Base-by-base conservation (phyloP, 257 asterid genomes). In the Gardenia jasminoides region DNA sequence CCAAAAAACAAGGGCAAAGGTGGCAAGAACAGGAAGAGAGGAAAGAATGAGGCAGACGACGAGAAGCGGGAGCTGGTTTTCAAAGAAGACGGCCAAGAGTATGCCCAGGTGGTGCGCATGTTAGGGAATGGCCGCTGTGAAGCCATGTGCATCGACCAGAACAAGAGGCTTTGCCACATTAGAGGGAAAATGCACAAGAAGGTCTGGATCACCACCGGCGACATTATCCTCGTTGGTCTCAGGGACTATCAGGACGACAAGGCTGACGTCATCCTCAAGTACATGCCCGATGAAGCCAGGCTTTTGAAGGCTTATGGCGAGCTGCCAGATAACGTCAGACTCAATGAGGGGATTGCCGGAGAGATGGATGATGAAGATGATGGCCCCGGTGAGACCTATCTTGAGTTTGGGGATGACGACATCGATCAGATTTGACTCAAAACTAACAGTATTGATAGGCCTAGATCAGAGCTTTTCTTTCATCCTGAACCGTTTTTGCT, bases 41-140 rank as follows among this genome's bases (percentile, higher is more conserved):
- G 74, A 41, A 41, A 69, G 54, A 69, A 69, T 41, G 52, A 69
- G 54, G 54, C 54, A 1, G 74, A 69, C 54, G 74, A 70, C 30
- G 36, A 65, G 66, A 64, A 56, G n/a, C 75, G 72, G 10, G 66
- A 31, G 72, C 39, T 48, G 41, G 33, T 39, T 16, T 41, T 77
- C 31, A 31, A 77, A 44, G 75, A 70, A 70, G 61, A 70, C 19
- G 75, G 75, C 11, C 75, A 70, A 26, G 75, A 70, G 12, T 70
- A 70, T 43, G 39, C 75, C 1, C 56, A 24, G 22, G 54, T 69
- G 7, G 19, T 22, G 30, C 74, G 31, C 0, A 66, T 64, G 58
- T 48, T 76, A 44, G 75, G 58, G 5, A 70, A 70, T 11, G 75
- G 58, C 24, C 22, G 75, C 11, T 70, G 58, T n/a, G 39, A 70